phyloP scores from a whole-genome alignment of 192 early-diverging fungal genomes.

The Podila verticillata region DNA sequence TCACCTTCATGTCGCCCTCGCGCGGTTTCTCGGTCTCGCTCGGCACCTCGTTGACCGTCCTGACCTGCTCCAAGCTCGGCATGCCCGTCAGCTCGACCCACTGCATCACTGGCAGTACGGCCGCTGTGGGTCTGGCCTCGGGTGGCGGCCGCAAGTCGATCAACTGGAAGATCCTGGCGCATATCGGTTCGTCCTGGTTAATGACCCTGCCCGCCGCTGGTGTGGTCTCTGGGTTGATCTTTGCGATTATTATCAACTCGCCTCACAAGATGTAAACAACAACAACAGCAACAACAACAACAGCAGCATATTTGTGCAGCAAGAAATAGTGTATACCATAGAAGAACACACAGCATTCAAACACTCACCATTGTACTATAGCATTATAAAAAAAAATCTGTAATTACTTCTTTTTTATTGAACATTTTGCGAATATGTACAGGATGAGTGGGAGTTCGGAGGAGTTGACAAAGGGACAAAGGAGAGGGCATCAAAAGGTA shows the following conservation, averaged over 20 bases:
- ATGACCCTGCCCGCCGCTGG: conserved; percentile 2
- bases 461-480: too few relatives aligned
- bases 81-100: conserved; percentile 87
- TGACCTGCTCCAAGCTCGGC: conserved; percentile 81
- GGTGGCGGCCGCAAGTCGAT: conserved; percentile 60
- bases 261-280: conserved; percentile 25
- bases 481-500: too few relatives aligned
- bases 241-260: conserved; percentile 4
- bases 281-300: conserved; percentile 47
- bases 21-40: conserved; percentile 86
- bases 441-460: too few relatives aligned
- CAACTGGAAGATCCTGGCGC: conserved; percentile 79
- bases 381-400: too few relatives aligned
- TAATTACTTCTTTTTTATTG: too few relatives aligned
- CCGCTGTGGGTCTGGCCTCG: conserved; percentile 68
- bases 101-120: conserved; percentile 83
- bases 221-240: background rate
- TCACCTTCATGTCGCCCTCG: conserved; percentile 83
- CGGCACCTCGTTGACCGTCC: conserved; percentile 79
- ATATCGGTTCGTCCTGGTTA: conserved; percentile 75
- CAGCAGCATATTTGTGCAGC: background rate
- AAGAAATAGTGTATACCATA: background rate
- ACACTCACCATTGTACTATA: too few relatives aligned
- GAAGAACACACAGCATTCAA: background rate
- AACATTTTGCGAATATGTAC: too few relatives aligned